Evolutionary conservation across 352 stramenopile species (phyloP).

Genomic region (Phytopythium litorale): DNA sequence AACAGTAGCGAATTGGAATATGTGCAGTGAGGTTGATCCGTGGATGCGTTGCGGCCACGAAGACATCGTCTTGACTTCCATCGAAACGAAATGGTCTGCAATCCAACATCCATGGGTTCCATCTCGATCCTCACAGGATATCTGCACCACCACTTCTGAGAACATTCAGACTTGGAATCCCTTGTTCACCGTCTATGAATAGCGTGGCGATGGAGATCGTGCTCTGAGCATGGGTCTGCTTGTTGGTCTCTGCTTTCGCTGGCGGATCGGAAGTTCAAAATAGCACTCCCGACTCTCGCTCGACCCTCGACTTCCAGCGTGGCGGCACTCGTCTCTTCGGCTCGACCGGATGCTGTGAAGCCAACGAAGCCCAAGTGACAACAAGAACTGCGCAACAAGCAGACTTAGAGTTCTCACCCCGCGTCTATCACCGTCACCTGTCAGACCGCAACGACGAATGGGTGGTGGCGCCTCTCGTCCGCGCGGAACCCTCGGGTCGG

Average conservation of each 20-base stretch:
- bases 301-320: not conserved
- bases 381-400: not conserved
- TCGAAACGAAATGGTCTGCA: too few species aligned
- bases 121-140: too few species aligned
- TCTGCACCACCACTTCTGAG: too few species aligned
- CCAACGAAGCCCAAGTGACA: not conserved
- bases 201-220: not conserved
- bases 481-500: not conserved
- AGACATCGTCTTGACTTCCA: too few species aligned
- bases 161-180: too few species aligned
- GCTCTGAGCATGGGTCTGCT: not conserved
- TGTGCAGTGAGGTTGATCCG: too few species aligned
- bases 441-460: conserved; percentile 15
- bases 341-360: conserved; percentile 4
- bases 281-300: not conserved
- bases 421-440: not conserved
- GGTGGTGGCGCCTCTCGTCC: conserved; percentile 28
- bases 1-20: too few species aligned
- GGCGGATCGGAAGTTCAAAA: conserved; percentile 1
- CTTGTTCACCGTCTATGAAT: too few species aligned
- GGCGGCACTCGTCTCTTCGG: not conserved
- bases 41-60: too few species aligned
- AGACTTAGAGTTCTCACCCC: not conserved
- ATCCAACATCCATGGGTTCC: too few species aligned
- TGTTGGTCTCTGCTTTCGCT: not conserved